Evolutionary conservation across 768 basidiomycete genomes (phyloP).

Genomic region (Collybia sordida): DNA sequence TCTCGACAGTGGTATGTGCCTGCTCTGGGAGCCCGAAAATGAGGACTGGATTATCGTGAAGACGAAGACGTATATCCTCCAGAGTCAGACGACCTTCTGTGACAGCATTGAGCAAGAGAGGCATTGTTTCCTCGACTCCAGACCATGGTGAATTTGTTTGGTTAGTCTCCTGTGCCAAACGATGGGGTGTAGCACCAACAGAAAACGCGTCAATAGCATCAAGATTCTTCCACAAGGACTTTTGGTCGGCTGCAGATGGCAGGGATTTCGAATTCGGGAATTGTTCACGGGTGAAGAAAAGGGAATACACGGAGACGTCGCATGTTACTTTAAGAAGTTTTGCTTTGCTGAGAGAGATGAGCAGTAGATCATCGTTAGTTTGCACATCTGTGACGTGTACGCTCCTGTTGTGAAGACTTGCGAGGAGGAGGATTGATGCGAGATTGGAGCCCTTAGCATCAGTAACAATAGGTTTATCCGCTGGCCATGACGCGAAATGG

Average conservation of each 20-base stretch:
- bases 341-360: conserved; percentile 93
- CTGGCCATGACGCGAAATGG: conserved; percentile 89
- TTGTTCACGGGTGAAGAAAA: conserved; percentile 83
- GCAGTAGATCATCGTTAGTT: conserved; percentile 78
- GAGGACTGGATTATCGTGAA: conserved; percentile 89
- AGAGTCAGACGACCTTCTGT: conserved; percentile 75
- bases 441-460: conserved; percentile 91
- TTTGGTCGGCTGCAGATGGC: conserved; percentile 76
- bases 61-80: conserved; percentile 75
- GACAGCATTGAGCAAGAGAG: conserved; percentile 86
- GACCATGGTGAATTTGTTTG: conserved; percentile 65
- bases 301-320: conserved; percentile 87
- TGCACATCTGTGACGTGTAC: conserved; percentile 92
- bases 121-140: conserved; percentile 86
- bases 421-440: conserved; percentile 89
- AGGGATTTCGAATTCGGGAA: conserved; percentile 66
- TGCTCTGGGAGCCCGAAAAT: conserved; percentile 94
- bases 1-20: conserved; percentile 84
- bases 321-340: conserved; percentile 94
- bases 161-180: conserved; percentile 62
- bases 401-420: conserved; percentile 87
- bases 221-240: conserved; percentile 82
- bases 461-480: conserved; percentile 90
- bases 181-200: conserved; percentile 81
- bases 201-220: conserved; percentile 89